These are phyloP conservation scores for Microbotryum saponariae DNA, from an alignment of 1,284 basidiomycete species.

Conservation along the genomic window DNA sequence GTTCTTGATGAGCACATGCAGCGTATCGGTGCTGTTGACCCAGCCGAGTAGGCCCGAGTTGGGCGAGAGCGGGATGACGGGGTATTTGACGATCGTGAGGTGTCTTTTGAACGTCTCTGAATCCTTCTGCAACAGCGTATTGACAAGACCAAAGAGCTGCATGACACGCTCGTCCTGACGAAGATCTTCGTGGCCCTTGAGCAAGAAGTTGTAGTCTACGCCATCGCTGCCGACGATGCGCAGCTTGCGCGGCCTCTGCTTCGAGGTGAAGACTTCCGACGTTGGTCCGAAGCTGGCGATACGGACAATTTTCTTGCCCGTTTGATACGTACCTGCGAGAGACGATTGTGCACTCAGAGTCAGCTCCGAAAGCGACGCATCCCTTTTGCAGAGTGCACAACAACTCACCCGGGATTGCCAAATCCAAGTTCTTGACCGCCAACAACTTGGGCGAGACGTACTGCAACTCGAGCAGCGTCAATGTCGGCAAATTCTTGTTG, in stretches of 20 bases:
- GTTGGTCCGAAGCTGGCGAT: slow-evolving; percentile 81
- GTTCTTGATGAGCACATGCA: slow-evolving; percentile 96
- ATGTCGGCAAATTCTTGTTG: slow-evolving; percentile 82
- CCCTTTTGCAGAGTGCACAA: too few species aligned
- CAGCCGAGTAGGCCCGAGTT: slow-evolving; percentile 92
- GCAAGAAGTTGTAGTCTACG: slow-evolving; percentile 80
- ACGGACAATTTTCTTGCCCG: slow-evolving; percentile 74
- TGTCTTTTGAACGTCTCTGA: slow-evolving; percentile 93
- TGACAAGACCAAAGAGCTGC: slow-evolving; percentile 97
- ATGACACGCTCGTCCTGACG: slow-evolving; percentile 99
- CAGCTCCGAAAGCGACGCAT: not conserved
- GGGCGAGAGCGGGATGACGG: slow-evolving; percentile 91
- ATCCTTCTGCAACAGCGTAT: slow-evolving; percentile 86
- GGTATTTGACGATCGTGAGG: slow-evolving; percentile 86
- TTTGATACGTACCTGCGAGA: slow-evolving; percentile 75
- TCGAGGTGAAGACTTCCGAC: slow-evolving; percentile 89
- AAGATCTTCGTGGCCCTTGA: slow-evolving; percentile 99
- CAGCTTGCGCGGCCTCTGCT: slow-evolving; percentile 88
- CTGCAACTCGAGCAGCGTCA: slow-evolving; percentile 90
- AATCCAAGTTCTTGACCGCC: slow-evolving; percentile 78
- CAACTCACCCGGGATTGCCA: slow-evolving; percentile 79
- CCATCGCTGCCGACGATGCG: slow-evolving; percentile 87
- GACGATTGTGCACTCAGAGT: not conserved
- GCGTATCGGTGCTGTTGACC: slow-evolving; percentile 93
- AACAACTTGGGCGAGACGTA: slow-evolving; percentile 92